phyloP scores from a whole-genome alignment of 306 rosid genomes.

The Chamaecrista fasciculata region DNA sequence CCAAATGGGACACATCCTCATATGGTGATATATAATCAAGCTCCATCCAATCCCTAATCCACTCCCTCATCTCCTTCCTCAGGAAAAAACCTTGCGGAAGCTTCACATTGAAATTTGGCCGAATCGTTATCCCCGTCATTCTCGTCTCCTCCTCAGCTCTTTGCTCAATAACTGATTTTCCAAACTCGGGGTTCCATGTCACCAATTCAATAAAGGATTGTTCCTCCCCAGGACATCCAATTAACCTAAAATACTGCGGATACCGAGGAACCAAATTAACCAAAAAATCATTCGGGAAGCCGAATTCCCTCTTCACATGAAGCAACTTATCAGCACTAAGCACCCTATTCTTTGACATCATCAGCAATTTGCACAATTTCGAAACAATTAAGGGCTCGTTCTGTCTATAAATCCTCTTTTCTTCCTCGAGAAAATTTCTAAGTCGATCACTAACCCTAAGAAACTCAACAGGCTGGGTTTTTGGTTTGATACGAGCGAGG shows the following conservation, averaged over 20 bases:
- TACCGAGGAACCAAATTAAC: slow-evolving; percentile 77
- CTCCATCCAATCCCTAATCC: slow-evolving; percentile 94
- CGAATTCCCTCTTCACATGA: slow-evolving; percentile 85
- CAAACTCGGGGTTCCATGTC: slow-evolving; percentile 64
- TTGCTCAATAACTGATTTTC: slow-evolving; percentile 68
- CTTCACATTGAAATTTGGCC: slow-evolving; percentile 65
- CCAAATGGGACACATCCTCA: slow-evolving; percentile 56
- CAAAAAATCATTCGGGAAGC: slow-evolving; percentile 81
- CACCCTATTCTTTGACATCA: slow-evolving; percentile 70
- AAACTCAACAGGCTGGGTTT: slow-evolving; percentile 57
- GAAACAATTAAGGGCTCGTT: slow-evolving; percentile 60
- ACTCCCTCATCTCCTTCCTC: slow-evolving; percentile 85
- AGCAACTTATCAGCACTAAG: slow-evolving; percentile 76
- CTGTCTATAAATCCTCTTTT: slow-evolving; percentile 37
- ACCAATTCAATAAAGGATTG: slow-evolving; percentile 67
- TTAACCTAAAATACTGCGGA: slow-evolving; percentile 63
- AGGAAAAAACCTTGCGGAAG: slow-evolving; percentile 71
- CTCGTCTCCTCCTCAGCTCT: slow-evolving; percentile 70
- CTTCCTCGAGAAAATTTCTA: slow-evolving; percentile 51
- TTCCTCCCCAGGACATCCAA: slow-evolving; percentile 66
- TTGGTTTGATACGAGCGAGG: slow-evolving; percentile 69
- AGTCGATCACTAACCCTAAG: slow-evolving; percentile 50
- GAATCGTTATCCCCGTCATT: slow-evolving; percentile 55
- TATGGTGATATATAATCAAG: slow-evolving; percentile 75
- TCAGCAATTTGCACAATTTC: slow-evolving; percentile 69